Base-by-base conservation (phyloP, 805 yeast species). In the Saccharomyces kudriavzevii region DNA sequence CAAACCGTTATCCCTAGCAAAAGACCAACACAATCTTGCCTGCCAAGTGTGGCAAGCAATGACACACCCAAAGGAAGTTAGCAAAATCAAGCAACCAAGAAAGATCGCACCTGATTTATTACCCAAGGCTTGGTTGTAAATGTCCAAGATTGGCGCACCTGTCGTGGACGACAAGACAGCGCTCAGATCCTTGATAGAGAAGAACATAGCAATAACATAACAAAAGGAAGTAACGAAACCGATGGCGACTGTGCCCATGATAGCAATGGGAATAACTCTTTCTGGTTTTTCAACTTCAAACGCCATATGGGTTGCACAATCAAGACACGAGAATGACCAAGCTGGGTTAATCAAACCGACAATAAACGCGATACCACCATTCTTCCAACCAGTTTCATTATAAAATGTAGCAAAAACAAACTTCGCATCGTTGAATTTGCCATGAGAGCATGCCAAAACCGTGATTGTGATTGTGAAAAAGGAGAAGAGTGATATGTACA, bases 11-110 rank as follows among this genome's bases (percentile, higher is more conserved):
- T 85, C 89, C 70, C 89, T 77, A 5, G 89, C 76, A 63, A 84
- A 84, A 2, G 89, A 83, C 87, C 88, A 85, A 57, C 85, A 77
- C 55, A 83, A 71, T 60, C 90, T 75, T 40, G 87, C 83, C 61
- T 82, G 86, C 87, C 88, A 83, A 4, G 88, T 82, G 58, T 82
- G 86, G 30, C 84, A 79, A 5, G 85, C 78, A 63, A 83, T 79
- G 56, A 79, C 80, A 68, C 87, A 80, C 51, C 85, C 85, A 56
- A 80, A 70, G 11, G 85, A 83, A 9, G 87, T 80, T 48, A 79
- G 68, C 28, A 82, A 66, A 47, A 84, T 72, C 58, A 83, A 66
- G 40, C 76, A 69, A 26, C 79, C 81, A 50, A 84, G 70, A 13
- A 75, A 70, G 25, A 80, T 69, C 2, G 89, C 87, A 30, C 87